Evolutionary conservation across 345 rosid species (phyloP), one percentile per base, ranked within the genome.

Genomic region (Excoecaria agallocha): DNA sequence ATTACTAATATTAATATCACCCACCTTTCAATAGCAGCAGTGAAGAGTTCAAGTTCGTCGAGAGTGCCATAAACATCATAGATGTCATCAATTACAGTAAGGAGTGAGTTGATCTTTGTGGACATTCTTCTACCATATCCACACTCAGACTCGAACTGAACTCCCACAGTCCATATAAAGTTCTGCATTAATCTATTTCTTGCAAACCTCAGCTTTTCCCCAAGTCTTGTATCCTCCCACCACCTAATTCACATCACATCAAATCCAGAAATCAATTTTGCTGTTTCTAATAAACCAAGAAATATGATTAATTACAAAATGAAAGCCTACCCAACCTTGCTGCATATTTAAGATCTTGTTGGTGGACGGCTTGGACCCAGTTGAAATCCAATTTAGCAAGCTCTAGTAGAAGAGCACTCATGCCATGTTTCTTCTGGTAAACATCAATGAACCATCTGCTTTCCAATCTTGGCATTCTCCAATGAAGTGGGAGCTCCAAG

Each of bases 371-470:
- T 75, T 83, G 88, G 2, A 81, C 77, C 6, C 54, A 49, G 22
- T 87, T 84, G 76, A 79, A 86, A 68, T 88, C 88, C 76, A 87
- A 62, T 72, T 76, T 66, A 16, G 89, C 88, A 22, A 86, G 83
- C 73, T 83, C 78, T 8, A 86, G 82, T 45, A 88, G n/a, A 35
- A 73, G 37, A 48, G 72, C 81, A 22, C 72, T 80, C 77, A 25
- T 72, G 59, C 73, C 72, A 16, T 74, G 69, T 13, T 43, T 71
- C 17, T 7, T 68, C 39, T 45, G 56, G 30, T 82, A 86, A 10
- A 78, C 59, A 64, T 81, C 80, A 22, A 82, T 77, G 81, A 81
- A 85, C 88, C 88, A 86, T 52, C 84, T 82, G 30, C 86, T 81
- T 58, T 86, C 91, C 50, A 80, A 12, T 61, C 89, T 86, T 12